Percentiles rank a stretch among this genome's conserved stretches.
phyloP scores from a whole-genome alignment of 1,139 yeast genomes.

The Scheffersomyces insectosa region DNA sequence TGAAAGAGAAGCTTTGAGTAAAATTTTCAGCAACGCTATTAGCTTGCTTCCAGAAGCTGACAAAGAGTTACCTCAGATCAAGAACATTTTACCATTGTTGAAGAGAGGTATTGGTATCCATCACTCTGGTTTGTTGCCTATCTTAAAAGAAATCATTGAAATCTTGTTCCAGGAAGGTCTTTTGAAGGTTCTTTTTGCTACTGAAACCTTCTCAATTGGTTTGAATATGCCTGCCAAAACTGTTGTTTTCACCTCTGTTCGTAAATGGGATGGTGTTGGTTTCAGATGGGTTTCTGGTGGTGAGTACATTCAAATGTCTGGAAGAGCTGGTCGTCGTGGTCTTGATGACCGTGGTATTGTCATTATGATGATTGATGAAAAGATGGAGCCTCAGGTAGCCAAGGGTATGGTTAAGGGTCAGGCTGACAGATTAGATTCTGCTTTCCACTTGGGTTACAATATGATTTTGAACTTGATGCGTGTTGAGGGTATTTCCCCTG shows the following conservation, averaged over 20 bases:
- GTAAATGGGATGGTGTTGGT: conserved; percentile 97
- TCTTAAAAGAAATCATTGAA: conserved; percentile 94
- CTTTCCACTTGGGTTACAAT: conserved; percentile 94
- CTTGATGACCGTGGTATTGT: conserved; percentile 98
- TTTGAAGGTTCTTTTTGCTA: conserved; percentile 90
- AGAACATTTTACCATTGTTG: conserved; percentile 81
- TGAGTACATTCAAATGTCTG: conserved; percentile 99
- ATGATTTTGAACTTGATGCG: conserved; percentile 95
- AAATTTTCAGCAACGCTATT: conserved; percentile 88
- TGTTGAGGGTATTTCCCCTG: conserved; percentile 98
- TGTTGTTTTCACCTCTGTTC: conserved; percentile 94
- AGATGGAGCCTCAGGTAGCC: conserved; percentile 99
- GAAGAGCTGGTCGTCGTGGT: conserved; percentile 99
- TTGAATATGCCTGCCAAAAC: conserved; percentile 98
- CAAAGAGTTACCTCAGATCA: conserved; percentile 90
- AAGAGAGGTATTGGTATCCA: conserved; percentile 98
- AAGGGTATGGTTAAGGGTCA: conserved; percentile 99
- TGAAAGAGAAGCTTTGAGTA: conserved; percentile 85
- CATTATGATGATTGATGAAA: conserved; percentile 98
- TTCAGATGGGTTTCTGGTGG: conserved; percentile 99
- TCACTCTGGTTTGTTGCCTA: conserved; percentile 95
- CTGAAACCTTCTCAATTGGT: conserved; percentile 98
- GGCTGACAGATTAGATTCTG: conserved; percentile 94
- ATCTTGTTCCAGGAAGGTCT: conserved; percentile 96
- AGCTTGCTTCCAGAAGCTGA: conserved; percentile 85